A percentile compares a stretch with the other conserved stretches of the same genome.
Evolutionary conservation across 2,329 filamentous ascomycete species (phyloP).

Genomic region (Aspergillus thermomutatus): DNA sequence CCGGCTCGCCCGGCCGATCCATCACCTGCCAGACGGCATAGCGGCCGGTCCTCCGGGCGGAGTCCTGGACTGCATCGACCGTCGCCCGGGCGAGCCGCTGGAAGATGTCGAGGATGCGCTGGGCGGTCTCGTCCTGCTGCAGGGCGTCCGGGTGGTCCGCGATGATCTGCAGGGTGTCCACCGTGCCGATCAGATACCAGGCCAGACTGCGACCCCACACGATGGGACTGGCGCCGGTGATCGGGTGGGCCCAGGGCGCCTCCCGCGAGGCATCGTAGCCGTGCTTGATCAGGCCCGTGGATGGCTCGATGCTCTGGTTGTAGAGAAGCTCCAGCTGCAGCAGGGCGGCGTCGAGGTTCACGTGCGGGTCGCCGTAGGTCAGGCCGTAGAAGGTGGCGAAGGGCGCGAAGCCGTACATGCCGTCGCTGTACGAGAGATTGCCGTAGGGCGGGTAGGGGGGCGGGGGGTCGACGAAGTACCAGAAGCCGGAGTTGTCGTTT

Average conservation of each 20-base stretch:
- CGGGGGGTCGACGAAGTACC: not conserved
- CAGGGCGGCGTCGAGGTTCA: not conserved
- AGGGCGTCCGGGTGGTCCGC: not conserved
- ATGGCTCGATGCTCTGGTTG: not conserved
- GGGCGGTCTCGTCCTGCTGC: not conserved
- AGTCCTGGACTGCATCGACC: not conserved
- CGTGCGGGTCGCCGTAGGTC: not conserved
- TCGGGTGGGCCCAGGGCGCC: not conserved
- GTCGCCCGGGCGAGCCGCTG: not conserved
- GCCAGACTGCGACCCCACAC: not conserved
- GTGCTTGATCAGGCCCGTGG: not conserved
- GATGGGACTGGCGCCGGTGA: not conserved
- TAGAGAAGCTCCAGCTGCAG: not conserved
- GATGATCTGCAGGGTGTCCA: not conserved
- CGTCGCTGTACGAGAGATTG: not conserved
- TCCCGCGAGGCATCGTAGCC: not conserved
- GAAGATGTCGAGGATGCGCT: not conserved
- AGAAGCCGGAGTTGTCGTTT: not conserved
- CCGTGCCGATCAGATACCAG: not conserved
- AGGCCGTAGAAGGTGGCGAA: not conserved
- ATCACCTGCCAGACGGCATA: slow-evolving; percentile 1
- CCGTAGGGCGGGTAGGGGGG: not conserved
- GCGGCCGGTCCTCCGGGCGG: not conserved
- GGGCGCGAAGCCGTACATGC: slow-evolving; percentile 1
- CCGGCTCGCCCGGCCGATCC: not conserved